These are phyloP conservation scores for Wickerhamomyces queroliae DNA, from an alignment of 805 yeast species.

Conservation along the genomic window DNA sequence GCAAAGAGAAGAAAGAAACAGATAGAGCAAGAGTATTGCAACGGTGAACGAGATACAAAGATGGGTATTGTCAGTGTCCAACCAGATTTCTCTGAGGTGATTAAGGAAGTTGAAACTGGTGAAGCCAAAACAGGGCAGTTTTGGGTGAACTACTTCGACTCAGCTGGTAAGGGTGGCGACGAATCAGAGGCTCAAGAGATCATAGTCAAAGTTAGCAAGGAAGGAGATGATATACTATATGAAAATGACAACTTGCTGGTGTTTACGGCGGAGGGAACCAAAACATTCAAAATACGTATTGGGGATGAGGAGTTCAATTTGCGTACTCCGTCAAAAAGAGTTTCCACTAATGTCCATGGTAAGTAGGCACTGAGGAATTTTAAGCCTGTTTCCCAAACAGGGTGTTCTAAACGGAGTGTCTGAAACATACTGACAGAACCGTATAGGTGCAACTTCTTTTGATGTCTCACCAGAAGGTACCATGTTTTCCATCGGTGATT, in stretches of 20 bases:
- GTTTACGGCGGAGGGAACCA: conserved; percentile 8
- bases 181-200: conserved; percentile 24
- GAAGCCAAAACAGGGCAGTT: conserved; percentile 26
- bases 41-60: no score
- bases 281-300: no score
- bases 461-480: conserved; percentile 27
- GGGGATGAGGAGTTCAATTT: no score
- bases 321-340: no score
- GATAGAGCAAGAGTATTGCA: no score
- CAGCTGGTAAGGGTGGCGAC: conserved; percentile 12
- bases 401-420: no score
- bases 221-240: conserved; percentile 10
- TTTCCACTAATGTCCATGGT: no score
- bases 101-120: conserved; percentile 30
- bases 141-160: conserved; percentile 34
- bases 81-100: conserved; percentile 37
- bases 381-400: no score
- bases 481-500: conserved; percentile 27
- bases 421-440: conserved; percentile 1
- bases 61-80: conserved; percentile 29
- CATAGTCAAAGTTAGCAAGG: conserved; percentile 19
- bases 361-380: no score
- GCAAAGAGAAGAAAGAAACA: no score
- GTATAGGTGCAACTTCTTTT: conserved; percentile 20
- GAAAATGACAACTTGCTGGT: conserved; percentile 10